phyloP scores from a whole-genome alignment of 148 eudicot genomes.

The Mesembryanthemum crystallinum region DNA sequence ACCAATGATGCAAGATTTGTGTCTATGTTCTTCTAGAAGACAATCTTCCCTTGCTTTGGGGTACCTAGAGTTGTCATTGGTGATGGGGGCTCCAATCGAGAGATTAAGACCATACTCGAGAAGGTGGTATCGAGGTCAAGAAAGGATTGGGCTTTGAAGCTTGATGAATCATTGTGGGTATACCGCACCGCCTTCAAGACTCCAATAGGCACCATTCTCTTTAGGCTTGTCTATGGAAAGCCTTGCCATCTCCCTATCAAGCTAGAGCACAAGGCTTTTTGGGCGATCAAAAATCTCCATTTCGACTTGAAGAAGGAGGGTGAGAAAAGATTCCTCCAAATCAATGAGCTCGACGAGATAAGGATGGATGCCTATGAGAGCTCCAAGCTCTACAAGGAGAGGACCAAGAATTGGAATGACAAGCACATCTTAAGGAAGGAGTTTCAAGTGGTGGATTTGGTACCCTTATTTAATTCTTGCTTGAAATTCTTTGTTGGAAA shows the following conservation, averaged over 20 bases:
- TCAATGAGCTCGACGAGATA: constrained; percentile 19
- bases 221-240: neutral
- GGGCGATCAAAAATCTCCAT: neutral
- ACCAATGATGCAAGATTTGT: neutral
- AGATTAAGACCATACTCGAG: neutral
- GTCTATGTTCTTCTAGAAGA: neutral
- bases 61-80: neutral
- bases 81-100: neutral
- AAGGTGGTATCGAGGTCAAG: neutral
- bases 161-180: constrained; percentile 14
- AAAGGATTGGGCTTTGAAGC: constrained; percentile 12
- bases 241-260: neutral
- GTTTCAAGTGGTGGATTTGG: neutral
- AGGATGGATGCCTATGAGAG: constrained; percentile 12
- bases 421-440: neutral
- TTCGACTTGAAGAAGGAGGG: neutral
- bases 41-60: neutral
- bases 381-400: neutral
- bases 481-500: constrained; percentile 2
- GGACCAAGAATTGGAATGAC: constrained; percentile 16
- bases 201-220: neutral
- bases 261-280: constrained; percentile 14
- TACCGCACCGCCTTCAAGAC: constrained; percentile 15
- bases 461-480: constrained; percentile 1
- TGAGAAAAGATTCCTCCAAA: neutral